These are phyloP conservation scores for Thozetella sp. DNA, from an alignment of 495 filamentous ascomycete species.

Conservation along the genomic window DNA sequence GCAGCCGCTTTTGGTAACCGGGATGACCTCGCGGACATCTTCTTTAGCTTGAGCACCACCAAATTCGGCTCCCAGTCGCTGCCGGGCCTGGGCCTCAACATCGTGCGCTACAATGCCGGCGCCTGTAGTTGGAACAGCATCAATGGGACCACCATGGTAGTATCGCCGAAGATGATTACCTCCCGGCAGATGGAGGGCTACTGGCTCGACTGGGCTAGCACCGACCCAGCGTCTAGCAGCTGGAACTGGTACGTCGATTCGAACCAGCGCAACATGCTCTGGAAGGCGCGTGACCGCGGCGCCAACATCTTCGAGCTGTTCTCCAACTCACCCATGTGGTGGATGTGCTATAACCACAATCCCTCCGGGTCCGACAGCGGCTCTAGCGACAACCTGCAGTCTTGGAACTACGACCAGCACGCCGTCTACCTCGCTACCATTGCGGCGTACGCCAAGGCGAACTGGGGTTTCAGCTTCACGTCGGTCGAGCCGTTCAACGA, in stretches of 20 bases:
- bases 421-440: slow-evolving; percentile 39
- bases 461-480: slow-evolving; percentile 31
- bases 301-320: slow-evolving; percentile 37
- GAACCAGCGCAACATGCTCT: slow-evolving; percentile 31
- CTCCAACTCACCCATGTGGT: slow-evolving; percentile 42
- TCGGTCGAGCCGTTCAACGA: slow-evolving; percentile 41
- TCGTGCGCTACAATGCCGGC: slow-evolving; percentile 38
- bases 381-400: slow-evolving; percentile 30
- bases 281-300: slow-evolving; percentile 27
- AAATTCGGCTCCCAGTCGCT: slow-evolving; percentile 20
- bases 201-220: slow-evolving; percentile 33
- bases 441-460: slow-evolving; percentile 32
- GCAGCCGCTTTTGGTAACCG: slow-evolving; percentile 30
- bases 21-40: slow-evolving; percentile 34
- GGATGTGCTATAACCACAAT: slow-evolving; percentile 40
- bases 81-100: slow-evolving; percentile 39
- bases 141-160: slow-evolving; percentile 31
- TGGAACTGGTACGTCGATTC: slow-evolving; percentile 34
- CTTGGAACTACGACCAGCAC: slow-evolving; percentile 34
- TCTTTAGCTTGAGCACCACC: slow-evolving; percentile 26
- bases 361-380: slow-evolving; percentile 31
- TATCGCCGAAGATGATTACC: slow-evolving; percentile 30
- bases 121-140: slow-evolving; percentile 30
- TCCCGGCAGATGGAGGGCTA: slow-evolving; percentile 36
- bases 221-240: slow-evolving; percentile 20